phyloP scores from a whole-genome alignment of 2,329 filamentous ascomycete species.

The Stagonosporopsis tanaceti region DNA sequence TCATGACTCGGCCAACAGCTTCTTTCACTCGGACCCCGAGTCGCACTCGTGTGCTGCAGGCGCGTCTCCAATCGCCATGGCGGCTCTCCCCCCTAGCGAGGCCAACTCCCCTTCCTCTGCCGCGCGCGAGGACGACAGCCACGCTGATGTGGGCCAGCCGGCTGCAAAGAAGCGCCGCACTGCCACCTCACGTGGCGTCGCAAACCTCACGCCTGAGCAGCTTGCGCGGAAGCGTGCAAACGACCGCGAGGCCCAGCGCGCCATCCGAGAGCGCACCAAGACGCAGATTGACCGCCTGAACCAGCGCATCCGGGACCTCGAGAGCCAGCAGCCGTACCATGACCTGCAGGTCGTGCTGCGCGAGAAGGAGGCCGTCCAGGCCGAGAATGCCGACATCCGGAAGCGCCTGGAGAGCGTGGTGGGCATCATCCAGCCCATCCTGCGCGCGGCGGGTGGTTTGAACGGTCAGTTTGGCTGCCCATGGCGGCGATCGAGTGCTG shows the following conservation, averaged over 20 bases:
- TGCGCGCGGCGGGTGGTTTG: constrained; percentile 54
- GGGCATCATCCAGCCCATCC: constrained; percentile 68
- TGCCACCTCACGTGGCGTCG: constrained; percentile 73
- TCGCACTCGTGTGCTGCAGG: constrained; percentile 13
- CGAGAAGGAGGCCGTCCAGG: constrained; percentile 78
- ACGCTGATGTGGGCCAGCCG: constrained; percentile 24
- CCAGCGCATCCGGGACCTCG: constrained; percentile 75
- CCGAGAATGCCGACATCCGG: constrained; percentile 81
- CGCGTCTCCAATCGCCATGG: constrained; percentile 24
- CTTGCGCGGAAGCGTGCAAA: constrained; percentile 90
- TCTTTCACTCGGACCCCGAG: constrained; percentile 7
- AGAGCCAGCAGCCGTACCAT: constrained; percentile 81
- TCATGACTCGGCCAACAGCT: constrained; percentile 15
- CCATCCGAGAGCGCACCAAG: constrained; percentile 83
- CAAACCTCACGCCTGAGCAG: constrained; percentile 86
- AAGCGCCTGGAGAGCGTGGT: constrained; percentile 71
- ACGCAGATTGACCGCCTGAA: constrained; percentile 80
- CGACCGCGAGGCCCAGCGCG: constrained; percentile 86
- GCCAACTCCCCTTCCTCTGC: constrained; percentile 28
- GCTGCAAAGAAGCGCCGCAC: constrained; percentile 45
- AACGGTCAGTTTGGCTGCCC: constrained; percentile 50
- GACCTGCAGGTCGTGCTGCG: constrained; percentile 79
- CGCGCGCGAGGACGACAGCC: constrained; percentile 24
- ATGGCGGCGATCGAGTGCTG: not conserved
- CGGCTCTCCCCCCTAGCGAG: constrained; percentile 28